Evolutionary conservation across 495 filamentous ascomycete species (phyloP), one percentile per base, ranked within the genome.

Genomic region (Talaromyces stipitatus): DNA sequence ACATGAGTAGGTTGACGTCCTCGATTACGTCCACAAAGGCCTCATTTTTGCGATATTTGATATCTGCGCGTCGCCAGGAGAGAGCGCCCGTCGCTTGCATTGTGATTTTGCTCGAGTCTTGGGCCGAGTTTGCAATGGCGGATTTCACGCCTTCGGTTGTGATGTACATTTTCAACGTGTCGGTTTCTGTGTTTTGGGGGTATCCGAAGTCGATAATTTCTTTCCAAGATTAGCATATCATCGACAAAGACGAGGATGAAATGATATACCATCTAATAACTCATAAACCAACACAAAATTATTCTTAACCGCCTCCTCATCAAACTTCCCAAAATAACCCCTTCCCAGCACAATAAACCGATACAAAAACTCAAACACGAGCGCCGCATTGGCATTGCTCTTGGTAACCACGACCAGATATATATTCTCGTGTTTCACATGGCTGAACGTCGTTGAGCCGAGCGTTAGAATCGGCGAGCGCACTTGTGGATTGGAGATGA

Each of bases 141-240:
- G 91, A 94, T 72, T 95, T 96, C 75, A 99, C 95, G 45, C 95
- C 94, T 75, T 99, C 95, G 50, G 95, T 97, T 12, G 95, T 99
- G 73, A 99, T 99, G 77, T 99, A 97, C 92, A 97, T 97, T 77
- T 97, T 99, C 58, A 99, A 80, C 16, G 95, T 99, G 68, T 99
- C 95, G 38, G 92, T 92, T 75, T 99, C 95, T 62, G 95, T 97
- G 71, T 97, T 97, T 70, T 99, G 95, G 52, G 95, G 95, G 69
- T 99, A 99, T 64, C 95, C 95, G 68, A 97, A 99, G 73, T 99
- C 95, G 65, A 99, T 83, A 63, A 99, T 96, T 73, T 99, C 94
- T 97, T 66, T 24, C 24, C 27, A 16, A 12, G 36, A 22, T 54
- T 26, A 33, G 51, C 51, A 54, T 54, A 29, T 16, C n/a, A 12